These are phyloP conservation scores for Aspergillus unguis DNA, from an alignment of 2,329 filamentous ascomycete species.

Conservation along the genomic window DNA sequence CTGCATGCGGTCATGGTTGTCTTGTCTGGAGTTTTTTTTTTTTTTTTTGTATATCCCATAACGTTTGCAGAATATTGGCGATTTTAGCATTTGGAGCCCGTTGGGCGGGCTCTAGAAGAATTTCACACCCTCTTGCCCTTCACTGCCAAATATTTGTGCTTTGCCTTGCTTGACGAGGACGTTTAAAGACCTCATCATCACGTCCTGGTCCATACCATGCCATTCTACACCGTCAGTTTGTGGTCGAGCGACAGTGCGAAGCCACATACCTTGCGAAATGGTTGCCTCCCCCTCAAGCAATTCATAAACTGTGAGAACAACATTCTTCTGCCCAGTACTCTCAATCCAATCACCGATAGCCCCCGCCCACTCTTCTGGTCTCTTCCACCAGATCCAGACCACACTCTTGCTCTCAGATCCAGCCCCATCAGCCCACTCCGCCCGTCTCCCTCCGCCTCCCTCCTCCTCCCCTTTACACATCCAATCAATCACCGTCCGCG, in stretches of 20 bases:
- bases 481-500: slow-evolving; percentile 53
- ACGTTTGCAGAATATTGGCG: slow-evolving; percentile 8
- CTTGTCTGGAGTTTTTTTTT: slow-evolving; percentile 14
- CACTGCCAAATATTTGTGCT: slow-evolving; percentile 87
- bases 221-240: slow-evolving; percentile 58
- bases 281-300: slow-evolving; percentile 82
- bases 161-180: slow-evolving; percentile 85
- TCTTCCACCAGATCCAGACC: slow-evolving; percentile 79
- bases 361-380: slow-evolving; percentile 85
- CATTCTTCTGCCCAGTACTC: slow-evolving; percentile 80
- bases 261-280: slow-evolving; percentile 57
- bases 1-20: slow-evolving; percentile 4
- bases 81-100: background rate
- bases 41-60: slow-evolving; percentile 13
- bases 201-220: slow-evolving; percentile 78
- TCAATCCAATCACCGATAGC: slow-evolving; percentile 76
- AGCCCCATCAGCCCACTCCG: slow-evolving; percentile 58
- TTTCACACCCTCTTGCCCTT: slow-evolving; percentile 88
- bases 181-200: slow-evolving; percentile 74
- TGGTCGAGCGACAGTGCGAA: background rate
- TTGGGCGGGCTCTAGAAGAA: slow-evolving; percentile 67
- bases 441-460: slow-evolving; percentile 46
- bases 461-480: slow-evolving; percentile 50
- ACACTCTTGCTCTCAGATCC: slow-evolving; percentile 44
- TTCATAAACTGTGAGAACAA: slow-evolving; percentile 90